Percentiles rank a stretch among this genome's conserved stretches.
Conservation (phyloP, 2,329 filamentous ascomycete genomes). For the Trichoderma harzianum region DNA sequence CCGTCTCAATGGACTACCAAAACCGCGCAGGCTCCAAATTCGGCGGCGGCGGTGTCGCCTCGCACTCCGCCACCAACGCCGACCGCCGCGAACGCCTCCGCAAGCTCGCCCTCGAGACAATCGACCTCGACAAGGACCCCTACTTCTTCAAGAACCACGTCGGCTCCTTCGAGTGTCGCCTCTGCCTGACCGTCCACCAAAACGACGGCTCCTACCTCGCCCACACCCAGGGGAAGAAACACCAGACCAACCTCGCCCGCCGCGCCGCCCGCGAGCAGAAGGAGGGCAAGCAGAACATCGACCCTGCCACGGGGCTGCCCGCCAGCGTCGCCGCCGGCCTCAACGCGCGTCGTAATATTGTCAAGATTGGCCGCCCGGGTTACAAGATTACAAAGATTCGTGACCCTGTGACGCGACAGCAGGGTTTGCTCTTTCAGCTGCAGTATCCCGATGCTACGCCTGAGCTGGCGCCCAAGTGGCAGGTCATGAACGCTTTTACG, state of each 20-base stretch:
- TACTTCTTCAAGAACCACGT: slow-evolving; percentile 99
- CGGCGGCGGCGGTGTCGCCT: slow-evolving; percentile 94
- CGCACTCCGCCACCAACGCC: slow-evolving; percentile 87
- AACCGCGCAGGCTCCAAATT: slow-evolving; percentile 97
- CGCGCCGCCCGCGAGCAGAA: slow-evolving; percentile 94
- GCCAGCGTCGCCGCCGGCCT: slow-evolving; percentile 72
- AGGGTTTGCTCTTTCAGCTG: slow-evolving; percentile 91
- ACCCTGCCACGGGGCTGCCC: slow-evolving; percentile 66
- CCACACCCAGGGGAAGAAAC: slow-evolving; percentile 97
- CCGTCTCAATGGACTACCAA: slow-evolving; percentile 63
- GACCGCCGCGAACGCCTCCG: slow-evolving; percentile 95
- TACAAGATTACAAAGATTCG: slow-evolving; percentile 98
- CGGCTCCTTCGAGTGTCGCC: slow-evolving; percentile 93
- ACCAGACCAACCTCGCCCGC: slow-evolving; percentile 95
- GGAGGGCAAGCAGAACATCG: slow-evolving; percentile 70
- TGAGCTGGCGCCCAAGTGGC: slow-evolving; percentile 74
- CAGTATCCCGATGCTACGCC: slow-evolving; percentile 87
- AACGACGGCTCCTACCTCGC: slow-evolving; percentile 99
- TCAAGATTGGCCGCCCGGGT: slow-evolving; percentile 93
- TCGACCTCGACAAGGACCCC: slow-evolving; percentile 98
- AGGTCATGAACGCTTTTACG: slow-evolving; percentile 97
- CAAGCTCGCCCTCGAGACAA: slow-evolving; percentile 96
- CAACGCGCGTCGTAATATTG: slow-evolving; percentile 67
- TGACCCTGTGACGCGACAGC: slow-evolving; percentile 82
- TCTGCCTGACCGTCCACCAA: slow-evolving; percentile 96